These are phyloP conservation scores for Globisporangium rhizosaccharum DNA, from an alignment of 352 stramenopile genomes.

Conservation along the genomic window DNA sequence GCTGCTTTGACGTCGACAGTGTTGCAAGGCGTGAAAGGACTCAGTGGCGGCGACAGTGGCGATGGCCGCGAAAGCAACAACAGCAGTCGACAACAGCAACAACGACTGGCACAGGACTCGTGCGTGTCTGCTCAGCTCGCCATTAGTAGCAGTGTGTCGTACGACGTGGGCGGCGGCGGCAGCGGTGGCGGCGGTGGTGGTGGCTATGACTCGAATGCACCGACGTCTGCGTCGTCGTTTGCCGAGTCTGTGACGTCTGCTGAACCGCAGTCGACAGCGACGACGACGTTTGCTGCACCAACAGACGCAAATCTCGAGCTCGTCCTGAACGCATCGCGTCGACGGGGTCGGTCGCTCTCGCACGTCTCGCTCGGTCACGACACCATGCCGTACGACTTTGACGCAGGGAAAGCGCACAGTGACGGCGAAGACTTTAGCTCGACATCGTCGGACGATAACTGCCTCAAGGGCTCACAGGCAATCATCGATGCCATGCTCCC, in stretches of 20 bases:
- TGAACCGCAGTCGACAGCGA: not conserved
- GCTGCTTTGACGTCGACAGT: not conserved
- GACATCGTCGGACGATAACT: slow-evolving; percentile 23
- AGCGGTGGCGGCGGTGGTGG: not conserved
- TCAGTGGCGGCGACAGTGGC: not conserved
- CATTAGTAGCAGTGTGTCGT: too few relatives aligned
- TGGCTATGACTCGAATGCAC: not conserved
- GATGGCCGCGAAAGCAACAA: not conserved
- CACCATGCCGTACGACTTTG: slow-evolving; percentile 14
- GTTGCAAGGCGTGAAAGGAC: not conserved
- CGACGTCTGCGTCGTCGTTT: not conserved
- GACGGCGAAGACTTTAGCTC: slow-evolving; percentile 45
- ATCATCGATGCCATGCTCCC: slow-evolving; percentile 13
- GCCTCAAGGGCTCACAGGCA: slow-evolving; percentile 14
- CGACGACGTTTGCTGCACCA: not conserved
- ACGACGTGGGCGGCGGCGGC: too few relatives aligned
- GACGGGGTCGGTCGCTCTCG: slow-evolving; percentile 42
- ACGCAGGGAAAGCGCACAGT: slow-evolving; percentile 25
- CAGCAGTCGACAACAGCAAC: not conserved
- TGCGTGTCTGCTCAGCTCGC: not conserved
- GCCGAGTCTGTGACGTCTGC: not conserved
- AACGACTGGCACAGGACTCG: not conserved
- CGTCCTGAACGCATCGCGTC: not conserved
- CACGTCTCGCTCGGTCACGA: slow-evolving; percentile 14
- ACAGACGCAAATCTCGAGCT: slow-evolving; percentile 3